Conservation (phyloP, 768 basidiomycete genomes). For the Tulasnella sp. region DNA sequence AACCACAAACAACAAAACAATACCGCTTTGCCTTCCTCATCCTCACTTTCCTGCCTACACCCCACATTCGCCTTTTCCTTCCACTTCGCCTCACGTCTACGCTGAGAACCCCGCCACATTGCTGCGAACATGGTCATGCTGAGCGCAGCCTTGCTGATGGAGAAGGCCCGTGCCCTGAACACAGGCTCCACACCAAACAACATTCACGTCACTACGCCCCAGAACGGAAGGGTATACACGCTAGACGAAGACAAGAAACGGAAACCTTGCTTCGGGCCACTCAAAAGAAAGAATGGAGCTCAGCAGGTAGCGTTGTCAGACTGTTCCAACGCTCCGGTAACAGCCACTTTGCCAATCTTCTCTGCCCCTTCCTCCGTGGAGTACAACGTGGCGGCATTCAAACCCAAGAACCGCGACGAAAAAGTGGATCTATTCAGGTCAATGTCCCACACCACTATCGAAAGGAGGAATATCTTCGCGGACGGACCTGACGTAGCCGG, state of each 20-base stretch:
- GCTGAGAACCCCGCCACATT: not conserved
- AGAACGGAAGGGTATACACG: not conserved
- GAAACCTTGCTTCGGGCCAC: not conserved
- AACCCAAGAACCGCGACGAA: not conserved
- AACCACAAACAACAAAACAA: not conserved
- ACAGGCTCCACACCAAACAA: not conserved
- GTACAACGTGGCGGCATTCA: not conserved
- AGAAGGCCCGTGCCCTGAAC: not conserved
- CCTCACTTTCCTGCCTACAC: not conserved
- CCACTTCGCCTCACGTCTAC: too few species aligned
- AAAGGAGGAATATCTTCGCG: not conserved
- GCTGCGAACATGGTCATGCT: not conserved
- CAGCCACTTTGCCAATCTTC: not conserved
- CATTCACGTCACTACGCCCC: not conserved
- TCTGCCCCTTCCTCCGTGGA: not conserved
- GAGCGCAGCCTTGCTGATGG: not conserved
- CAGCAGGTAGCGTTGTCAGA: not conserved
- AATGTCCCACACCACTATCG: not conserved
- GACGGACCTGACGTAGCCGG: not conserved
- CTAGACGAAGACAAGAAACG: not conserved
- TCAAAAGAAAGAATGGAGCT: not conserved
- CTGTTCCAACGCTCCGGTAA: not conserved
- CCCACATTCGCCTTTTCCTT: not conserved
- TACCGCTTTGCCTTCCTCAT: not conserved
- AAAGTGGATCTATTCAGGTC: not conserved